These are phyloP conservation scores for Stentor coeruleus DNA, from an alignment of 73 alveolate genomes.

Conservation along the genomic window DNA sequence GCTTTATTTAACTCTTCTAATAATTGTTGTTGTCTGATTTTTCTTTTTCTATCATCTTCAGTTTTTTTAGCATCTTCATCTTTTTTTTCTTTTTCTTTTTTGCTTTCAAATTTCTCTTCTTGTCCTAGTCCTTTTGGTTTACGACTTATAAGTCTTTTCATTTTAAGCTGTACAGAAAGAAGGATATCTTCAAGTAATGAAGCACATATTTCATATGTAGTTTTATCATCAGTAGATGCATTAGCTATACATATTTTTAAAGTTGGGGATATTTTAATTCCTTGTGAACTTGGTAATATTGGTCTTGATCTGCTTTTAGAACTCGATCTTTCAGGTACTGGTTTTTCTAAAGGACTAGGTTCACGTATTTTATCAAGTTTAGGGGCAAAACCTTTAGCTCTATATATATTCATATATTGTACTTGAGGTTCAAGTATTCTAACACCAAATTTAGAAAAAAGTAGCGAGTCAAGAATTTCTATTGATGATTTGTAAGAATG, in stretches of 20 bases:
- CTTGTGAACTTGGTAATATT: background rate
- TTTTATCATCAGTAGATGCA: background rate
- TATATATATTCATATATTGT: background rate
- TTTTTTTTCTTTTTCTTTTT: conserved; percentile 5
- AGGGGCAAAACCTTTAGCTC: conserved; percentile 16
- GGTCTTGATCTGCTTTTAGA: background rate
- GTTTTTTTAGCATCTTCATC: conserved; percentile 3
- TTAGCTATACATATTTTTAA: background rate
- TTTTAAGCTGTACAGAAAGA: background rate
- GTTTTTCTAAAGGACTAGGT: no score
- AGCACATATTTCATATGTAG: background rate
- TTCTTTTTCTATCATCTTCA: conserved; percentile 6
- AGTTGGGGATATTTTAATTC: background rate
- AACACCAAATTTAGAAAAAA: background rate
- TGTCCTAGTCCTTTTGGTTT: background rate
- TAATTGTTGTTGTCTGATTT: conserved; percentile 13
- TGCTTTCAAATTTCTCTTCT: conserved; percentile 2
- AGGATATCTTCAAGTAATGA: background rate
- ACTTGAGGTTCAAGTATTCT: conserved; percentile 4
- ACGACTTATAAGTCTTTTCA: background rate
- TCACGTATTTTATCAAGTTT: background rate
- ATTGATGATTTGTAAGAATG: background rate
- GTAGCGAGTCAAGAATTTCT: background rate
- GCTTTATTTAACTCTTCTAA: conserved; percentile 4
- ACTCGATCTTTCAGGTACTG: background rate